Percentiles rank a stretch among this genome's conserved stretches.
Evolutionary conservation across 139 green algal species (phyloP).

Genomic region (Volvox africanus): DNA sequence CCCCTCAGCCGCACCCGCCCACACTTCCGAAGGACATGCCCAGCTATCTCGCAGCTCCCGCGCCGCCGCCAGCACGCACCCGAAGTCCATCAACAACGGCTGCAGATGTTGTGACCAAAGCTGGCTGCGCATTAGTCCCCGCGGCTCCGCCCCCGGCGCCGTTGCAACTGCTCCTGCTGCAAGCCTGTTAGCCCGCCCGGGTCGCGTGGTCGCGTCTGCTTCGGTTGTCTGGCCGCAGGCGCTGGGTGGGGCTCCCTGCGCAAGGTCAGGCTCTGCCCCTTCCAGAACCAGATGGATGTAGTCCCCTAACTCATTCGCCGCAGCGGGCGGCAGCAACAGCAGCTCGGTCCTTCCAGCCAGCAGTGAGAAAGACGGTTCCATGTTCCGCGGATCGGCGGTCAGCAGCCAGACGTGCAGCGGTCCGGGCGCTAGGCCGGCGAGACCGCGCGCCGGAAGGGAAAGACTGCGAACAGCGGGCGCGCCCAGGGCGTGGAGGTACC

Average conservation of each 20-base stretch:
- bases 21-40: neutral
- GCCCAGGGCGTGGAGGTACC: no score
- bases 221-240: neutral
- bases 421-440: neutral
- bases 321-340: constrained; percentile 8
- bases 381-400: neutral
- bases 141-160: neutral
- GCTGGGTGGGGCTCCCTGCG: neutral
- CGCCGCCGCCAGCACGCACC: constrained; percentile 10
- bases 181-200: no score
- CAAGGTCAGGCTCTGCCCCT: neutral
- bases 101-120: constrained; percentile 7
- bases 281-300: neutral
- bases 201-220: neutral
- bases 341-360: neutral
- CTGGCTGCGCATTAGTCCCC: neutral
- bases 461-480: neutral
- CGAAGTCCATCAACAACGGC: constrained; percentile 21
- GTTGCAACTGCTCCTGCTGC: neutral
- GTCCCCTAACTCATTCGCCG: neutral
- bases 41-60: neutral
- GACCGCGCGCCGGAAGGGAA: neutral
- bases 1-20: neutral
- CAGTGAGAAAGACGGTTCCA: neutral
- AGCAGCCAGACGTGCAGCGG: constrained; percentile 11